A percentile compares a stretch with the other conserved stretches of the same genome.
Evolutionary conservation across 2,329 filamentous ascomycete genomes (phyloP).

Genomic region (Endoconidiophora laricicola): DNA sequence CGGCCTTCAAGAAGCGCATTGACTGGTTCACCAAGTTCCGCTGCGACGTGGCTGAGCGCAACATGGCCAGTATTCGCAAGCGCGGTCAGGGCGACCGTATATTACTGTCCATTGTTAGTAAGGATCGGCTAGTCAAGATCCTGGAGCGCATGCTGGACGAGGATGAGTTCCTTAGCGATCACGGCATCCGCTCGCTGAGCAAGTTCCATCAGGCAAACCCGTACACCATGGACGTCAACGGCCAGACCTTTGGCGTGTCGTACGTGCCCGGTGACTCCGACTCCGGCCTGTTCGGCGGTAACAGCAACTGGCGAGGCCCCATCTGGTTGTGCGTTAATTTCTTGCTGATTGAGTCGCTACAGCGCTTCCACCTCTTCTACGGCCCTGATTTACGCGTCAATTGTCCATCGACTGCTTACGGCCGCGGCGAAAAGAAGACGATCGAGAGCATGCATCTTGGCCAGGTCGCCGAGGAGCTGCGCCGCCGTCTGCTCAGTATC

Average conservation of each 20-base stretch:
- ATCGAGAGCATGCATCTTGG: conserved; percentile 69
- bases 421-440: not conserved
- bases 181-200: conserved; percentile 82
- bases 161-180: conserved; percentile 76
- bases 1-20: conserved; percentile 80
- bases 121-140: conserved; percentile 79
- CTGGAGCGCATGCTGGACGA: conserved; percentile 85
- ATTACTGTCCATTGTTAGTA: conserved; percentile 77
- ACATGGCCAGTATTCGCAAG: conserved; percentile 84
- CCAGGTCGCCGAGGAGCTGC: conserved; percentile 85
- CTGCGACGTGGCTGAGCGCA: conserved; percentile 73
- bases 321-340: conserved; percentile 97
- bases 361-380: conserved; percentile 93
- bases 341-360: conserved; percentile 80
- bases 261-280: conserved; percentile 95
- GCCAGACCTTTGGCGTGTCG: conserved; percentile 69
- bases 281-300: conserved; percentile 85
- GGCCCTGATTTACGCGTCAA: conserved; percentile 77
- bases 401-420: conserved; percentile 39
- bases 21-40: conserved; percentile 90
- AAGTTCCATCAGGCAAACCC: conserved; percentile 83
- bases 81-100: conserved; percentile 82
- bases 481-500: conserved; percentile 84
- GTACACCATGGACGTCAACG: conserved; percentile 90
- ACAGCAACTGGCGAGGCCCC: conserved; percentile 94